These are phyloP conservation scores for Usnea hakonensis DNA, from an alignment of 495 filamentous ascomycete genomes.

Conservation along the genomic window DNA sequence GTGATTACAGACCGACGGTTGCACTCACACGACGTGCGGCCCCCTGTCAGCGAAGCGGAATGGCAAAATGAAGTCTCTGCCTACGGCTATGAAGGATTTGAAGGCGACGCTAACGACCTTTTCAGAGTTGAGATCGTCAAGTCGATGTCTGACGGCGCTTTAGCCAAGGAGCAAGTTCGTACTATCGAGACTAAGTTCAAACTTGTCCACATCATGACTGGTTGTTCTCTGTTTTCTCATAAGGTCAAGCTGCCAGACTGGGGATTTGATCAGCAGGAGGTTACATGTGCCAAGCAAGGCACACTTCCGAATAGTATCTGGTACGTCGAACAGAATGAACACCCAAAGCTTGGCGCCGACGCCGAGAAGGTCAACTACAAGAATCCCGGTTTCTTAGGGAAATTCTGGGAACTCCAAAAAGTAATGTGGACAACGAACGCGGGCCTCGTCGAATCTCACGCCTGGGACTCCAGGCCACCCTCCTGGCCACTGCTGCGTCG, in stretches of 20 bases:
- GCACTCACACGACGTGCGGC: slow-evolving; percentile 94
- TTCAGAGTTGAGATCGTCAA: slow-evolving; percentile 94
- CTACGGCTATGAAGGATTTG: slow-evolving; percentile 94
- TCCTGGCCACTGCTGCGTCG: slow-evolving; percentile 90
- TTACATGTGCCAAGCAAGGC: slow-evolving; percentile 89
- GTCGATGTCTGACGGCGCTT: slow-evolving; percentile 69
- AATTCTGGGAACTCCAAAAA: slow-evolving; percentile 98
- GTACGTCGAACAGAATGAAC: slow-evolving; percentile 87
- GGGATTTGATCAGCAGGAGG: slow-evolving; percentile 96
- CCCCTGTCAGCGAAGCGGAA: slow-evolving; percentile 93
- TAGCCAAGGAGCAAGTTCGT: slow-evolving; percentile 75
- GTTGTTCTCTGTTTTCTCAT: slow-evolving; percentile 93
- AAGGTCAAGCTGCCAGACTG: slow-evolving; percentile 97
- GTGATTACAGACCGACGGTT: slow-evolving; percentile 72
- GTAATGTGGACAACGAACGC: slow-evolving; percentile 99
- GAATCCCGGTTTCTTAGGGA: slow-evolving; percentile 92
- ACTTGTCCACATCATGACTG: slow-evolving; percentile 92
- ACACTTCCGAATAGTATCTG: slow-evolving; percentile 93
- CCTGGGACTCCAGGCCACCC: slow-evolving; percentile 92
- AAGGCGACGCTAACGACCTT: slow-evolving; percentile 91
- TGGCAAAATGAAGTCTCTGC: slow-evolving; percentile 99
- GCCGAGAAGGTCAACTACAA: slow-evolving; percentile 92
- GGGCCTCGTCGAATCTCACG: slow-evolving; percentile 89
- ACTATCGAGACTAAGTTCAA: slow-evolving; percentile 97
- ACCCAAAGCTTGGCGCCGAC: slow-evolving; percentile 62